Percentiles rank a stretch among this genome's conserved stretches.
These are phyloP conservation scores for Chaetomiaceae sp. DNA, from an alignment of 2,329 filamentous ascomycete species.

Conservation along the genomic window DNA sequence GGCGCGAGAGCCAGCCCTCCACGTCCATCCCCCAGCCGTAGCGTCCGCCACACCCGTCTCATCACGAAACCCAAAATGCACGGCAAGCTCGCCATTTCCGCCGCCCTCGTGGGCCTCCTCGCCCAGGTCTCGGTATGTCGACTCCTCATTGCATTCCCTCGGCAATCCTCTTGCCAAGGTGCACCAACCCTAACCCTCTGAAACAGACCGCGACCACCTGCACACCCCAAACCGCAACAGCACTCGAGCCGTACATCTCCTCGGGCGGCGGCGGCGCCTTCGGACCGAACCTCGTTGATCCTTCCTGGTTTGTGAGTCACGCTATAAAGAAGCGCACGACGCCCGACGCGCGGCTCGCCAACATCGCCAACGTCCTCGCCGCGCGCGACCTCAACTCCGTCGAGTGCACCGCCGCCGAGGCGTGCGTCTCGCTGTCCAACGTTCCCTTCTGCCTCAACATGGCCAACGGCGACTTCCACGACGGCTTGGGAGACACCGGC, in stretches of 20 bases:
- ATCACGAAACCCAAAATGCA: not conserved
- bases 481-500: conserved; percentile 1
- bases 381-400: not conserved
- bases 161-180: no score
- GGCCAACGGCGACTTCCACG: conserved; percentile 3
- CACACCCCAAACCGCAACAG: not conserved
- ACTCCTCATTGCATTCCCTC: no score
- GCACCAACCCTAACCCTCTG: no score
- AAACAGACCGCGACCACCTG: conserved; percentile 1
- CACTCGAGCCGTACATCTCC: not conserved
- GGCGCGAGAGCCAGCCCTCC: no score
- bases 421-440: not conserved
- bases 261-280: not conserved
- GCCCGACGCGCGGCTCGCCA: conserved; percentile 3
- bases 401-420: not conserved
- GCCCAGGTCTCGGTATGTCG: not conserved
- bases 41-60: no score
- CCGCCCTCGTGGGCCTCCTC: not conserved
- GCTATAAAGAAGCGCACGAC: conserved; percentile 5
- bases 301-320: not conserved
- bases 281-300: not conserved
- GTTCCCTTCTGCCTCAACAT: not conserved
- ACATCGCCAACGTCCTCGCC: not conserved
- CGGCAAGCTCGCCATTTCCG: not conserved
- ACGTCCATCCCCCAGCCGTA: no score